phyloP scores from a whole-genome alignment of 805 yeast species.

The Myxozyma monticola region DNA sequence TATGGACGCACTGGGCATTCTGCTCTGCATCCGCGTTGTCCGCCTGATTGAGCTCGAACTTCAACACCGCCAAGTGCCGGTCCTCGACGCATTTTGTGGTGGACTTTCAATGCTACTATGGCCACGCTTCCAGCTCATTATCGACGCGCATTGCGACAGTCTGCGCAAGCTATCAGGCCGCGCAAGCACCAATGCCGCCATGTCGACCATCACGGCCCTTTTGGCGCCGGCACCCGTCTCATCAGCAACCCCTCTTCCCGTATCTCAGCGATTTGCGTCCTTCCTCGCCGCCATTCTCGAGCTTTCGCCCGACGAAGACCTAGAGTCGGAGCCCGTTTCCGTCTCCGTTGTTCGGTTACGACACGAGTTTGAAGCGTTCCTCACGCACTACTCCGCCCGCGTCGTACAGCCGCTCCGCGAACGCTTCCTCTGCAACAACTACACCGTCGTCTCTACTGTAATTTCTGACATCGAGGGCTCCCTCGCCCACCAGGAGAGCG shows the following conservation, averaged over 20 bases:
- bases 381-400: slow-evolving; percentile 64
- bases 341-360: slow-evolving; percentile 68
- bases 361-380: slow-evolving; percentile 73
- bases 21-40: slow-evolving; percentile 70
- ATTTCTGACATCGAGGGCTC: slow-evolving; percentile 48
- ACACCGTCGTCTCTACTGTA: slow-evolving; percentile 60
- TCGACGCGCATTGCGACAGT: slow-evolving; percentile 76
- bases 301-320: slow-evolving; percentile 45
- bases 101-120: slow-evolving; percentile 67
- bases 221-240: slow-evolving; percentile 4
- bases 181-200: slow-evolving; percentile 38
- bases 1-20: slow-evolving; percentile 75
- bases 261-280: slow-evolving; percentile 79
- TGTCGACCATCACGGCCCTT: slow-evolving; percentile 24
- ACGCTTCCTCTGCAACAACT: slow-evolving; percentile 71
- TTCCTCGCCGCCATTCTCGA: slow-evolving; percentile 69
- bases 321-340: slow-evolving; percentile 66
- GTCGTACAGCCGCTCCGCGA: slow-evolving; percentile 53
- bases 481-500: slow-evolving; percentile 46
- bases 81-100: slow-evolving; percentile 68
- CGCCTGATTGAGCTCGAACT: slow-evolving; percentile 65
- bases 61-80: slow-evolving; percentile 70
- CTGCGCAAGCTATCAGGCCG: slow-evolving; percentile 46
- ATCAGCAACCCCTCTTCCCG: slow-evolving; percentile 52
- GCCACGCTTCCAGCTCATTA: slow-evolving; percentile 79